A percentile compares a stretch with the other conserved stretches of the same genome.
phyloP scores from a whole-genome alignment of 2,329 filamentous ascomycete genomes.

The Cadophora sp. region DNA sequence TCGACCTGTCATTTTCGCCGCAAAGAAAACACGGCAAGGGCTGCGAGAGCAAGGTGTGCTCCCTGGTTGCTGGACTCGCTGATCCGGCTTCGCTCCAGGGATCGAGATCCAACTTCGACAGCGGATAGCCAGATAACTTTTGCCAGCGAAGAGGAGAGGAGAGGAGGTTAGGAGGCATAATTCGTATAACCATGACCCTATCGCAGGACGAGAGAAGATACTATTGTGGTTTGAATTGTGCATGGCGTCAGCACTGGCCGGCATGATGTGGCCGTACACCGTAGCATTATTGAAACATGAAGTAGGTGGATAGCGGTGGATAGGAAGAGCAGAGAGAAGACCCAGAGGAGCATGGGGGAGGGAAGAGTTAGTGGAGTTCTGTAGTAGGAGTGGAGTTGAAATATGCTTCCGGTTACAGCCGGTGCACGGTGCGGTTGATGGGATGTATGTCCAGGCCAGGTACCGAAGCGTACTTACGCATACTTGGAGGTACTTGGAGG shows the following conservation, averaged over 20 bases:
- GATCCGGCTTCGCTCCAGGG: not conserved
- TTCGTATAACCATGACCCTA: not conserved
- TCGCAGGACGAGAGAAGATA: not conserved
- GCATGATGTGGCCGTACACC: no score
- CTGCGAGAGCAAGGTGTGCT: conserved; percentile 5
- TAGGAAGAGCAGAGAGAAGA: no score
- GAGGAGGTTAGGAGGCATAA: not conserved
- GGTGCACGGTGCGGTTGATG: conserved; percentile 9
- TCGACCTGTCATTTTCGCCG: conserved; percentile 18
- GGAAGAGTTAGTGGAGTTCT: not conserved
- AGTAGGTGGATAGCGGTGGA: not conserved
- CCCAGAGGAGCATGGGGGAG: not conserved
- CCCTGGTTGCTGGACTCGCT: conserved; percentile 17
- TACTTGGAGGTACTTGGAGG: no score
- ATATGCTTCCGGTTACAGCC: not conserved
- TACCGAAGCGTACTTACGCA: no score
- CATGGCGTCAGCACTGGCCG: not conserved
- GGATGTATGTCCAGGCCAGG: no score
- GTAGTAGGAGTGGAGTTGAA: not conserved
- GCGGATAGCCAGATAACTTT: not conserved
- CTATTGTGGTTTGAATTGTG: not conserved
- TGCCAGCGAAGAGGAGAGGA: not conserved
- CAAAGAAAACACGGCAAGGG: conserved; percentile 8
- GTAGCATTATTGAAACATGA: not conserved
- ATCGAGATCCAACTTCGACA: not conserved